A percentile compares a stretch with the other conserved stretches of the same genome.
These are phyloP conservation scores for Flaveria sonorensis DNA, from an alignment of 129 eudicot species.

Conservation along the genomic window DNA sequence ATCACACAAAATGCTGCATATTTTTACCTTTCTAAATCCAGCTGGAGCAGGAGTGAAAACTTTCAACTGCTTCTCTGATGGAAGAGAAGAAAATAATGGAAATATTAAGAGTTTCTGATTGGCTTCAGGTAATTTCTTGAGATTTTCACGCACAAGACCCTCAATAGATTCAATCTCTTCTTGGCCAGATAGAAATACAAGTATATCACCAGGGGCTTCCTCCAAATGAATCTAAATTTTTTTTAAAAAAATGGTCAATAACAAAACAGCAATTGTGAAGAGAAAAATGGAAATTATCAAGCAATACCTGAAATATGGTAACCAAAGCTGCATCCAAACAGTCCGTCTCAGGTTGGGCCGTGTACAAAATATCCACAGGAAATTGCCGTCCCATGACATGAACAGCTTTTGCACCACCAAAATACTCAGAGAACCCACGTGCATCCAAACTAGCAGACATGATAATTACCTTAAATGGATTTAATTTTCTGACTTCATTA, in stretches of 20 bases:
- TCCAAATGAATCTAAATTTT: constrained; percentile 86
- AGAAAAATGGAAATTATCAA: neutral
- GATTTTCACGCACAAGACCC: constrained; percentile 68
- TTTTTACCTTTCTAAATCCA: constrained; percentile 81
- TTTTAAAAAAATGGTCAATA: constrained; percentile 10
- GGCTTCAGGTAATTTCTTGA: constrained; percentile 67
- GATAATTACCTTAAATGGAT: constrained; percentile 75
- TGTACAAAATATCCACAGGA: constrained; percentile 85
- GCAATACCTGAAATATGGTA: constrained; percentile 82
- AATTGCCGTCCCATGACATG: constrained; percentile 94
- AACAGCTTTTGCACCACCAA: constrained; percentile 92
- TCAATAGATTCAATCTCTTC: constrained; percentile 95
- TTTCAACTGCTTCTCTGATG: constrained; percentile 91
- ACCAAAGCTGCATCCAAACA: constrained; percentile 82
- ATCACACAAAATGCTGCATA: neutral
- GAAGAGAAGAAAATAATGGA: constrained; percentile 88
- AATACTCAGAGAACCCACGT: constrained; percentile 78
- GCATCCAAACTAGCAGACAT: constrained; percentile 99
- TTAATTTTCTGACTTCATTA: constrained; percentile 43
- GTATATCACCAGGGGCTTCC: constrained; percentile 88
- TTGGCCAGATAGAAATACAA: constrained; percentile 93
- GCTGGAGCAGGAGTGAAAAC: constrained; percentile 68
- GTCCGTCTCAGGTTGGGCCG: constrained; percentile 79
- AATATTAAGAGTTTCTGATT: constrained; percentile 58
- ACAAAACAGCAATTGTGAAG: neutral